Percentiles rank a stretch among this genome's conserved stretches.
phyloP scores from a whole-genome alignment of 2,329 filamentous ascomycete species.

The Neonectria ditissima region DNA sequence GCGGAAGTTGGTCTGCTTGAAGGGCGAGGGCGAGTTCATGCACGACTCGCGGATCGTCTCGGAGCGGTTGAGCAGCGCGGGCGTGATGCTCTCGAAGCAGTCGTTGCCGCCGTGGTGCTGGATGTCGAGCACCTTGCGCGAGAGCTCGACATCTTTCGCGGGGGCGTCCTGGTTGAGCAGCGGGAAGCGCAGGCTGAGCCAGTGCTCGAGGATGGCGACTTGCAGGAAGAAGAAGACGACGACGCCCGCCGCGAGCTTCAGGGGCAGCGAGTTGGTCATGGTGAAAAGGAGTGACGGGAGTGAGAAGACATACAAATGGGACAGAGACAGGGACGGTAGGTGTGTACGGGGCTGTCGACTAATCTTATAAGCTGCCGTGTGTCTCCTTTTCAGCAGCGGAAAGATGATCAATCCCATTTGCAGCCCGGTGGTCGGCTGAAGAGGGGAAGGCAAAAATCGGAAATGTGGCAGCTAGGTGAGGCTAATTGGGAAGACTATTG shows the following conservation, averaged over 20 bases:
- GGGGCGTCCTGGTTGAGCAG: neutral
- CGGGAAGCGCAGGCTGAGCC: neutral
- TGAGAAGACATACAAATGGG: no score
- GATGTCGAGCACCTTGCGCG: neutral
- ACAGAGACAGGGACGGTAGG: neutral
- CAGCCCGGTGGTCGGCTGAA: neutral
- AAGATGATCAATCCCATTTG: neutral
- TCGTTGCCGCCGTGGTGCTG: neutral
- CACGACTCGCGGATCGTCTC: neutral
- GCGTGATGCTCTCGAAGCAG: neutral
- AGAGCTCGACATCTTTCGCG: neutral
- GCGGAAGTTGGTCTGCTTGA: constrained; percentile 1
- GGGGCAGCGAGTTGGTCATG: constrained; percentile 1
- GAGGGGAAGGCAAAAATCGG: neutral
- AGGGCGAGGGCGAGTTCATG: neutral
- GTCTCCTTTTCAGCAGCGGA: neutral
- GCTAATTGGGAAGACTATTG: neutral
- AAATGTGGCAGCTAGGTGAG: neutral
- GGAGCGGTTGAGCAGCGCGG: neutral
- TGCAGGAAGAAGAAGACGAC: neutral
- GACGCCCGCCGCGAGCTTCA: neutral
- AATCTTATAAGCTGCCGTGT: neutral
- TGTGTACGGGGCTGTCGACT: neutral
- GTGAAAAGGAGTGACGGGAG: neutral
- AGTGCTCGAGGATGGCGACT: neutral